phyloP scores from a whole-genome alignment of 164 flowering plant species.

The Santalum album region DNA sequence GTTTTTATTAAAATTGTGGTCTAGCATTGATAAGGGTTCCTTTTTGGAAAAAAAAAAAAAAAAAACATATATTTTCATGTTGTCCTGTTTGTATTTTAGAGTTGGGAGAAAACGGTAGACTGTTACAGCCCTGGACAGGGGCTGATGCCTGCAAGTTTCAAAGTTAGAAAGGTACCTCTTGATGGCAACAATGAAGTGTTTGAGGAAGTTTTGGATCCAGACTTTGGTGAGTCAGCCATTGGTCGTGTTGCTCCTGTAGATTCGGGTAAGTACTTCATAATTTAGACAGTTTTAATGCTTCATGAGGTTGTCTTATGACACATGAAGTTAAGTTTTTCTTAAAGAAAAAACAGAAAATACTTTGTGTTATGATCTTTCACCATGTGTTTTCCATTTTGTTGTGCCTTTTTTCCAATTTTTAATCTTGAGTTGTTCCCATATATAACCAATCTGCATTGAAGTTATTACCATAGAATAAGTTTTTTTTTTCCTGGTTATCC shows the following conservation, averaged over 20 bases:
- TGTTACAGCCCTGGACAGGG: constrained; percentile 35
- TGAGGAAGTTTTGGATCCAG: constrained; percentile 49
- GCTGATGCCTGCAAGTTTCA: constrained; percentile 42
- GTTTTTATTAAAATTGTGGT: too few species aligned
- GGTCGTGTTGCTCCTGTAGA: constrained; percentile 66
- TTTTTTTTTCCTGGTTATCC: background rate
- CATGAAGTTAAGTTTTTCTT: too few species aligned
- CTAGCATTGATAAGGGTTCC: too few species aligned
- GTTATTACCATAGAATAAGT: background rate
- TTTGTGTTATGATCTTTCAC: too few species aligned
- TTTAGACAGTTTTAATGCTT: background rate
- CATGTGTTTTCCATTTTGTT: background rate
- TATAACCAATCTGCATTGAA: background rate
- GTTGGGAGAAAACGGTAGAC: constrained; percentile 62
- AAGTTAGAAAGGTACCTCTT: constrained; percentile 35
- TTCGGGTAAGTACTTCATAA: constrained; percentile 27
- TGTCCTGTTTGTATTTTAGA: constrained; percentile 16
- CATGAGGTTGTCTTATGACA: background rate
- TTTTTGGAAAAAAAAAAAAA: too few species aligned
- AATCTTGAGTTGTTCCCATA: background rate
- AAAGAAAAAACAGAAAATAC: too few species aligned
- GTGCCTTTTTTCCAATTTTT: background rate
- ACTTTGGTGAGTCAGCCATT: constrained; percentile 59
- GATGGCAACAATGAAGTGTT: constrained; percentile 28
- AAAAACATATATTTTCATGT: background rate